These are phyloP conservation scores for Phytophthora constricta DNA, from an alignment of 352 stramenopile species.

Conservation along the genomic window DNA sequence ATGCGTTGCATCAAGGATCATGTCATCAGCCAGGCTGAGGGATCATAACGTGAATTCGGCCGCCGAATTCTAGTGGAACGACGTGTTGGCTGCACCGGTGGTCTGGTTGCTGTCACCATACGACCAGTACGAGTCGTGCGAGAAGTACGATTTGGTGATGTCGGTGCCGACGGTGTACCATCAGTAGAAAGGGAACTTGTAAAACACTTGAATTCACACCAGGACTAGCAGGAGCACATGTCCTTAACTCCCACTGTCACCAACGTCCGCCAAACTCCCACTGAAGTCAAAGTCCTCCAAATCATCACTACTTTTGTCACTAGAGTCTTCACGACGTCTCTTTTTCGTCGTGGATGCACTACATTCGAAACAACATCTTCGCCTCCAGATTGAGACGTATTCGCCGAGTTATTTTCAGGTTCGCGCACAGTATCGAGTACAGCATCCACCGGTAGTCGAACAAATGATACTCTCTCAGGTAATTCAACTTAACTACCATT, in stretches of 20 bases:
- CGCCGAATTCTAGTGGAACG: neutral
- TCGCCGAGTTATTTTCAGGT: neutral
- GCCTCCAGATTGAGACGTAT: too few species aligned
- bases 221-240: neutral
- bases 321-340: neutral
- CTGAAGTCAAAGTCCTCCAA: neutral
- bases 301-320: neutral
- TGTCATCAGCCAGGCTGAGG: constrained; percentile 6
- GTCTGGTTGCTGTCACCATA: too few species aligned
- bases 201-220: too few species aligned
- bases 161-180: too few species aligned
- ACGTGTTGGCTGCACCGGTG: too few species aligned
- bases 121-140: too few species aligned
- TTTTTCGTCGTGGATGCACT: neutral
- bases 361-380: too few species aligned
- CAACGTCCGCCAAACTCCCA: neutral
- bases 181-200: too few species aligned
- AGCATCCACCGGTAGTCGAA: constrained; percentile 2
- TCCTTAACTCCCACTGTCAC: neutral
- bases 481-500: neutral
- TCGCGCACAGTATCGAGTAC: neutral
- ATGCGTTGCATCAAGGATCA: constrained; percentile 11
- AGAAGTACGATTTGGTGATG: neutral
- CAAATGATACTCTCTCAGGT: constrained; percentile 5
- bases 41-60: constrained; percentile 1